Percentiles rank a stretch among this genome's conserved stretches.
These are phyloP conservation scores for Paraleonurus japonicus DNA, from an alignment of 257 asterid genomes.

Conservation along the genomic window DNA sequence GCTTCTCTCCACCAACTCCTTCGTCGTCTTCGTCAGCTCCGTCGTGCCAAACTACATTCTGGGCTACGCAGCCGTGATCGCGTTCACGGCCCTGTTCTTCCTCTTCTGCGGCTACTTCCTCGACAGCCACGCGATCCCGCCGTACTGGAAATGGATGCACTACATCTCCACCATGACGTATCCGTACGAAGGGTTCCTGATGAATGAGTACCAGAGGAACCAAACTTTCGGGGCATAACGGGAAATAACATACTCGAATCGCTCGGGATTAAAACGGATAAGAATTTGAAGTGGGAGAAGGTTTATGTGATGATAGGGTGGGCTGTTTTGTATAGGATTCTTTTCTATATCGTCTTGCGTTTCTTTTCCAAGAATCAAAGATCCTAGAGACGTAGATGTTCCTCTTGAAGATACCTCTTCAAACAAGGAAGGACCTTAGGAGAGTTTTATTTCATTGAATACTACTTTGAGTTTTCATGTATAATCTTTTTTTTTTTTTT, in stretches of 20 bases:
- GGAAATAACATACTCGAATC: constrained; percentile 52
- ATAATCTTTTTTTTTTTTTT: background rate
- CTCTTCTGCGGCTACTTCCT: constrained; percentile 75
- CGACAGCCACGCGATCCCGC: constrained; percentile 53
- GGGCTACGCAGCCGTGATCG: constrained; percentile 86
- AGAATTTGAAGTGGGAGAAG: constrained; percentile 57
- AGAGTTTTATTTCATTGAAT: background rate
- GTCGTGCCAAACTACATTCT: constrained; percentile 86
- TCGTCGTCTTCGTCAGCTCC: constrained; percentile 77
- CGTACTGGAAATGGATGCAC: constrained; percentile 86
- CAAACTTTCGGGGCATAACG: constrained; percentile 35
- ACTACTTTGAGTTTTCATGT: background rate
- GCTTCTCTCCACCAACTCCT: constrained; percentile 71
- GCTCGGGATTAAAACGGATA: constrained; percentile 39
- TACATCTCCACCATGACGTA: constrained; percentile 77
- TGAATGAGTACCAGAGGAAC: constrained; percentile 63
- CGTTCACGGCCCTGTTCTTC: constrained; percentile 81
- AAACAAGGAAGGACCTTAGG: background rate
- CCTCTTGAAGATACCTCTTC: background rate
- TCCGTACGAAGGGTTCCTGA: constrained; percentile 76
- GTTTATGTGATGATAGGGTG: constrained; percentile 67
- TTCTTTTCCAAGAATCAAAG: constrained; percentile 83
- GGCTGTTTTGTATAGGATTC: constrained; percentile 62
- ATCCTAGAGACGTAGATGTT: constrained; percentile 20
- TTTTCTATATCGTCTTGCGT: constrained; percentile 68